A percentile compares a stretch with the other conserved stretches of the same genome.
These are phyloP conservation scores for Daldinia sp. DNA, from an alignment of 2,329 filamentous ascomycete species.

Conservation along the genomic window DNA sequence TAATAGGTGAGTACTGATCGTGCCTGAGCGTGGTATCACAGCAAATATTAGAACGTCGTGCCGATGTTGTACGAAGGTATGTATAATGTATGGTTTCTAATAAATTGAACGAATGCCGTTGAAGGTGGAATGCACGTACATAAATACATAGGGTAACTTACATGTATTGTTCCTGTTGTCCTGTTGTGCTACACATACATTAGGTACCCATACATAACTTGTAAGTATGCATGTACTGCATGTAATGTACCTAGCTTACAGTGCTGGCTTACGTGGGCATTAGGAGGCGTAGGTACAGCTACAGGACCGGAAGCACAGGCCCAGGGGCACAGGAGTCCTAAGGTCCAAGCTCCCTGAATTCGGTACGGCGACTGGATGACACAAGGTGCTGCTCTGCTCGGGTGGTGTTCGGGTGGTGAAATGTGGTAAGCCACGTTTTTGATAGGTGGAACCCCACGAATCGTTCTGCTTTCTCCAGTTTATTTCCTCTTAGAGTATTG, in stretches of 20 bases:
- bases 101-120: conserved; percentile 18
- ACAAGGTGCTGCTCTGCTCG: not conserved
- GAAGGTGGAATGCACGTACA: conserved; percentile 5
- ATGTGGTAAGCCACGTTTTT: conserved; percentile 34
- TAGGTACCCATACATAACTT: not conserved
- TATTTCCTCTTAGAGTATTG: conserved; percentile 27
- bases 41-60: conserved; percentile 2
- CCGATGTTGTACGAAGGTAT: not conserved
- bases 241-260: not conserved
- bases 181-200: not conserved
- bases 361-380: conserved; percentile 7
- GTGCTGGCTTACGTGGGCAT: not conserved
- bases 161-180: not conserved
- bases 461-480: conserved; percentile 21
- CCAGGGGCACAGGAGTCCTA: conserved; percentile 20
- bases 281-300: conserved; percentile 1
- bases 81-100: conserved; percentile 6
- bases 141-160: conserved; percentile 8
- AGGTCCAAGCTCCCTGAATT: conserved; percentile 6
- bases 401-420: not conserved
- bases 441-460: conserved; percentile 31
- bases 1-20: not conserved
- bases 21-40: not conserved
- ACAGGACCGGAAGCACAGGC: conserved; percentile 20
- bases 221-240: not conserved